A percentile compares a stretch with the other conserved stretches of the same genome.
Evolutionary conservation across 768 basidiomycete genomes (phyloP).

Genomic region (Sporobolomyces phaffii): DNA sequence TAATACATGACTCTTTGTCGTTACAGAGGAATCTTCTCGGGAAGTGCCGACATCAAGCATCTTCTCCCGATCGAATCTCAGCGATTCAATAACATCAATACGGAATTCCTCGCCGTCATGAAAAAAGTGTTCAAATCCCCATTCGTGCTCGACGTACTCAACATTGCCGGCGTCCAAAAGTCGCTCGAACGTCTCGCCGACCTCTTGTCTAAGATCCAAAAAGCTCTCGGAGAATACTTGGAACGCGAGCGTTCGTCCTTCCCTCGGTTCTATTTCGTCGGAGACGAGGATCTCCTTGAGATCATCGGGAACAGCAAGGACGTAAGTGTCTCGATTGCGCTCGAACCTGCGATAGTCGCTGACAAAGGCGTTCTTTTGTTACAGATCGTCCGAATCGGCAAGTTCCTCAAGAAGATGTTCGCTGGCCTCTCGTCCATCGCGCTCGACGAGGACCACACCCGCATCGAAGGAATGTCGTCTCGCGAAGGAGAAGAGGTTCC

Average conservation of each 20-base stretch:
- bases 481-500: constrained; percentile 88
- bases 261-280: constrained; percentile 99
- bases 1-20: neutral
- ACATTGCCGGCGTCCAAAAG: constrained; percentile 93
- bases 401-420: constrained; percentile 99
- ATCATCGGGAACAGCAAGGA: constrained; percentile 99
- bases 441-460: constrained; percentile 77
- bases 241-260: constrained; percentile 95
- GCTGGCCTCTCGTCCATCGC: constrained; percentile 86
- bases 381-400: constrained; percentile 85
- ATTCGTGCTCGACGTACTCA: constrained; percentile 92
- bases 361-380: neutral
- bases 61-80: constrained; percentile 86
- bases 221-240: constrained; percentile 96
- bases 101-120: constrained; percentile 96
- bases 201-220: constrained; percentile 94
- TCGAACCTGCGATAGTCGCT: neutral
- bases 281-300: constrained; percentile 95
- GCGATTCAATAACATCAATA: constrained; percentile 96
- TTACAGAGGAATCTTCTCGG: constrained; percentile 82
- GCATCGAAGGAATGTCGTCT: constrained; percentile 89
- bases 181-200: constrained; percentile 94
- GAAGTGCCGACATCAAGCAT: constrained; percentile 98
- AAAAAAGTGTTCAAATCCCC: constrained; percentile 99
- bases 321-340: constrained; percentile 5